Percentiles rank a stretch among this genome's conserved stretches.
phyloP scores from a whole-genome alignment of 75 land plant genomes.

The Larix kaempferi region DNA sequence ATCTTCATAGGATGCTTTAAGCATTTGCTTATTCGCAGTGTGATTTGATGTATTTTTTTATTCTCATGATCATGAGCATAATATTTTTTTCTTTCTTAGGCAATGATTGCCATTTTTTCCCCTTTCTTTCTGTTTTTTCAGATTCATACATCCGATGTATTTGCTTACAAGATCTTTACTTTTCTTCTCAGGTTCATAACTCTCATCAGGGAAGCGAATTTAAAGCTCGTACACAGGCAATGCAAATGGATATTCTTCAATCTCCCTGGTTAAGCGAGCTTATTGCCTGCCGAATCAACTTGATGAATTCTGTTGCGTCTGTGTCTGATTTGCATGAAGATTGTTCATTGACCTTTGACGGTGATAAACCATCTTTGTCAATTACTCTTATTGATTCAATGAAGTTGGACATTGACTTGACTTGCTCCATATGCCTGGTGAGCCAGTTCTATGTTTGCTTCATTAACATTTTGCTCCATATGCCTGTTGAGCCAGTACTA shows the following conservation, averaged over 20 bases:
- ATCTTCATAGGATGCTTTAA: too few relatives aligned
- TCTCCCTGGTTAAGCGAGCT: constrained; percentile 87
- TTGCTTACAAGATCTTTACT: too few relatives aligned
- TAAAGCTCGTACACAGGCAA: constrained; percentile 51
- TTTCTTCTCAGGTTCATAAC: constrained; percentile 80
- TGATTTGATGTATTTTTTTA: too few relatives aligned
- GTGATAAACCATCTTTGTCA: constrained; percentile 50
- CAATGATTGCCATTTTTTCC: too few relatives aligned
- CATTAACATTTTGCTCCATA: too few relatives aligned
- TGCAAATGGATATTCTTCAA: constrained; percentile 76
- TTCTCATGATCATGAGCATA: too few relatives aligned
- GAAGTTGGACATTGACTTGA: constrained; percentile 57
- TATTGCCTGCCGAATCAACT: constrained; percentile 71
- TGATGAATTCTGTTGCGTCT: constrained; percentile 27
- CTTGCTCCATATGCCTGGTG: constrained; percentile 67
- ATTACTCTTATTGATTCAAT: constrained; percentile 64
- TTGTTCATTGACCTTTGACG: constrained; percentile 36
- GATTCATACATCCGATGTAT: too few relatives aligned
- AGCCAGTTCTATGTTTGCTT: constrained; percentile 1
- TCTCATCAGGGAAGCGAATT: constrained; percentile 77
- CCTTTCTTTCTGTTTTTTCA: too few relatives aligned
- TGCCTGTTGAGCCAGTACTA: too few relatives aligned
- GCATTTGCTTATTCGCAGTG: too few relatives aligned
- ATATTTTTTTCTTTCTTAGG: too few relatives aligned
- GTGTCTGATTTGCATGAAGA: constrained; percentile 32